Conservation (phyloP, 2,329 filamentous ascomycete genomes). For the Sporothrix variecibatus region DNA sequence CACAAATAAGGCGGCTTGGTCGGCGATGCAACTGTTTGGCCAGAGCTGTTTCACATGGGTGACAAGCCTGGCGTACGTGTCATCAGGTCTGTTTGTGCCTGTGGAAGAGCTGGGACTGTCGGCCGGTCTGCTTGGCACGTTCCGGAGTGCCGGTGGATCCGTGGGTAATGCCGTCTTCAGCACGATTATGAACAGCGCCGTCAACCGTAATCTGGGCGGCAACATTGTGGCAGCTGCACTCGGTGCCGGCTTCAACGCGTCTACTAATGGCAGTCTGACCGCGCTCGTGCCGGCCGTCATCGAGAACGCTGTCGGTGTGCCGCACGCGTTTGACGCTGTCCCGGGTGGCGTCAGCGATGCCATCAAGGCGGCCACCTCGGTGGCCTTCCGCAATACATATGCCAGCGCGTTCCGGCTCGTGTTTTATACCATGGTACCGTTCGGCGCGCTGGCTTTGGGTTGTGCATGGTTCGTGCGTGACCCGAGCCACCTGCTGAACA, state of each 20-base stretch:
- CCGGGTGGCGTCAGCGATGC: slow-evolving; percentile 44
- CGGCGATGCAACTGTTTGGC: slow-evolving; percentile 38
- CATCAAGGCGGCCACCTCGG: slow-evolving; percentile 39
- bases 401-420: slow-evolving; percentile 46
- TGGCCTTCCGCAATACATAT: slow-evolving; percentile 45
- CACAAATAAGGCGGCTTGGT: slow-evolving; percentile 36
- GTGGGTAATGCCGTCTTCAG: neutral
- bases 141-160: neutral
- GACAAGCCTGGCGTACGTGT: slow-evolving; percentile 37
- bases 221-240: neutral
- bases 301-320: slow-evolving; percentile 48
- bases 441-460: slow-evolving; percentile 39
- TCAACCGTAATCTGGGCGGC: neutral
- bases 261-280: neutral
- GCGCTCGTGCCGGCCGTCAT: neutral
- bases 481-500: slow-evolving; percentile 26
- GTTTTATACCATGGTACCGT: slow-evolving; percentile 45
- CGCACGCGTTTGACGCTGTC: slow-evolving; percentile 59
- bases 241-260: neutral
- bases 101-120: neutral
- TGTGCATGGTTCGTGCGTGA: slow-evolving; percentile 28
- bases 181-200: slow-evolving; percentile 8
- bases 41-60: slow-evolving; percentile 39
- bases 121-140: neutral
- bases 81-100: neutral